Evolutionary conservation across 2,329 filamentous ascomycete genomes (phyloP), one percentile per base, ranked within the genome.

Genomic region (Aureobasidium zeae): DNA sequence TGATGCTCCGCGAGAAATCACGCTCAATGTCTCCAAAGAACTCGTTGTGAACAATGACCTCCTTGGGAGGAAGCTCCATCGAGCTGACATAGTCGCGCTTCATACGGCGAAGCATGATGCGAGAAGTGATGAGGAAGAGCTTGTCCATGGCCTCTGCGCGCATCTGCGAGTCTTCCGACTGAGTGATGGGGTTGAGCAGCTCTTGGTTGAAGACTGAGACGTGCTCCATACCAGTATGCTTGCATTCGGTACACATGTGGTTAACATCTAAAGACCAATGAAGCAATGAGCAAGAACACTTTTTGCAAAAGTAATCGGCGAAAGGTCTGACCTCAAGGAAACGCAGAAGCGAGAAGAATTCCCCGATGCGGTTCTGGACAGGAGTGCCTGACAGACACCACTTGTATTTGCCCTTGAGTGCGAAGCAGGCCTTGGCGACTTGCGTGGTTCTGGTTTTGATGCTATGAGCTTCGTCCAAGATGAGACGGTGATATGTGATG

Each of bases 11-110:
- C 24, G 89, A 93, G 60, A 98, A 93, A 61, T 98, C 91, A 41
- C 88, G 87, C 64, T 98, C 91, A 31, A 89, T 86, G 54, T 94
- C 87, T 37, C 89, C 87, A 56, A 98, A 98, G 64, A 95, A 96
- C 61, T 96, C 88, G 41, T 89, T 85, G 58, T 94, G 83, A 29
- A 98, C 79, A 46, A 86, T 77, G 41, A 96, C 81, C 56, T 95
- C 85, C 67, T 96, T 98, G 39, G 93, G 85, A 1, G 91, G 91
- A 21, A 98, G 74, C 59, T 96, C 91, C 87, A 98, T 94, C 0
- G 88, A 83, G 48, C 89, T 80, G 13, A 86, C 94, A 56, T 96
- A 80, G 56, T 98, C 87, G 52, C 83, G 84, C 70, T 98, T 98
- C 62, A 94, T 76, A 24, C 91, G 86, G 44, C 91, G 83, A 49